These are phyloP conservation scores for Stipa capillata DNA, from an alignment of 176 grass and related monocot genomes.

Conservation along the genomic window DNA sequence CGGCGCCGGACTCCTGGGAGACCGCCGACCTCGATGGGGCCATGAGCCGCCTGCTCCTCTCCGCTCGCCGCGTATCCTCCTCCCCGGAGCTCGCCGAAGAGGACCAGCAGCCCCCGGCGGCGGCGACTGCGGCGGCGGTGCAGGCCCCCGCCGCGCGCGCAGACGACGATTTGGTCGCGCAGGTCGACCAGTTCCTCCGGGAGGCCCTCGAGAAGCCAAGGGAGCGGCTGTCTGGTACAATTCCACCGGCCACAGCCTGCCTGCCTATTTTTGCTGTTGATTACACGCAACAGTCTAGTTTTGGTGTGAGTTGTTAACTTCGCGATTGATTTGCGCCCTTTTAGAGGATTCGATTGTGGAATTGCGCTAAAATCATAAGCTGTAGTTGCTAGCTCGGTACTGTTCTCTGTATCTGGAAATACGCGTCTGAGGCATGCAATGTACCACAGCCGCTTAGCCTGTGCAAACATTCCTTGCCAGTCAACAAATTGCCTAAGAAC, in stretches of 20 bases:
- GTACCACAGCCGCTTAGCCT: background rate
- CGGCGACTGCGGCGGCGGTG: background rate
- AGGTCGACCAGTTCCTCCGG: slow-evolving; percentile 86
- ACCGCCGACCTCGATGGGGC: slow-evolving; percentile 74
- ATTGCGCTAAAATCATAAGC: no score
- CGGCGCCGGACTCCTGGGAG: slow-evolving; percentile 86
- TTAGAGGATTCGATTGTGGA: no score
- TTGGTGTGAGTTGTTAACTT: background rate
- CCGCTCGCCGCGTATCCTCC: slow-evolving; percentile 28
- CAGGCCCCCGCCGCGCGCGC: background rate
- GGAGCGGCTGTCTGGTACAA: slow-evolving; percentile 68
- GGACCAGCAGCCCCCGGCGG: background rate
- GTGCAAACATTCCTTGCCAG: background rate
- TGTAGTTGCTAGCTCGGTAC: no score
- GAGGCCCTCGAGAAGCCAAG: slow-evolving; percentile 97
- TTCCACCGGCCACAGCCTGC: no score
- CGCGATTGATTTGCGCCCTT: no score
- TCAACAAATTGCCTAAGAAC: background rate
- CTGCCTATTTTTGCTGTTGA: no score
- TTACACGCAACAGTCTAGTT: no score
- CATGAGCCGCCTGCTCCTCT: slow-evolving; percentile 63
- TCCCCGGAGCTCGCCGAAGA: slow-evolving; percentile 34
- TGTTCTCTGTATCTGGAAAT: background rate
- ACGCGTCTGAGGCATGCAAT: background rate
- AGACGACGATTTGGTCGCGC: slow-evolving; percentile 30